These are phyloP conservation scores for Moesziomyces antarcticus DNA, from an alignment of 1,284 basidiomycete genomes.

Conservation along the genomic window DNA sequence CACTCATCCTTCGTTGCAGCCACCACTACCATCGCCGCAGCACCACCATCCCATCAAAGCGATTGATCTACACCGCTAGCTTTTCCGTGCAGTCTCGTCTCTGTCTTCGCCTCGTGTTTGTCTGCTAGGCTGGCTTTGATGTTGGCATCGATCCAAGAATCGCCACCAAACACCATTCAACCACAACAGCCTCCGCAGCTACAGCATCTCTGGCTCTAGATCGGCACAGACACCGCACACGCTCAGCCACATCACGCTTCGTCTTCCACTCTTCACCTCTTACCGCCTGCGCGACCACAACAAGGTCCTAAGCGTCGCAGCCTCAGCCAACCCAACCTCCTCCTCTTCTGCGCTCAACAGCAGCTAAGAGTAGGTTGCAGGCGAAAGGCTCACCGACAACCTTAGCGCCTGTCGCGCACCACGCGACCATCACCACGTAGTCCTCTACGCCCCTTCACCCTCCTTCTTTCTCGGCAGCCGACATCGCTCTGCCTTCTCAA, in stretches of 20 bases:
- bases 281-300: constrained; percentile 4
- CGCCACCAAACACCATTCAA: constrained; percentile 12
- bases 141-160: constrained; percentile 17
- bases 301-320: constrained; percentile 22
- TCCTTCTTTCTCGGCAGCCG: constrained; percentile 31
- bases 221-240: not conserved
- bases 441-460: constrained; percentile 1
- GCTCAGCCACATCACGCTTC: constrained; percentile 7
- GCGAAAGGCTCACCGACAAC: constrained; percentile 6
- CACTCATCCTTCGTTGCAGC: not conserved
- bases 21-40: constrained; percentile 7
- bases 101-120: constrained; percentile 6
- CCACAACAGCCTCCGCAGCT: constrained; percentile 9
- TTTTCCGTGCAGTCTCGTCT: constrained; percentile 2
- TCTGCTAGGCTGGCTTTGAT: constrained; percentile 28
- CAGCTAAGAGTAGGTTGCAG: constrained; percentile 21
- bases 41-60: not conserved
- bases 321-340: constrained; percentile 1
- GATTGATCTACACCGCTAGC: no score
- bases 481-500: constrained; percentile 44
- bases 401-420: constrained; percentile 23
- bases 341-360: constrained; percentile 14
- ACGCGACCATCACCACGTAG: constrained; percentile 17
- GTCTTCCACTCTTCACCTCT: constrained; percentile 1
- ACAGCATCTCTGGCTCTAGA: constrained; percentile 15